A percentile compares a stretch with the other conserved stretches of the same genome.
Evolutionary conservation across 169 alveolate genomes (phyloP).

Genomic region (Babesia divergens): DNA sequence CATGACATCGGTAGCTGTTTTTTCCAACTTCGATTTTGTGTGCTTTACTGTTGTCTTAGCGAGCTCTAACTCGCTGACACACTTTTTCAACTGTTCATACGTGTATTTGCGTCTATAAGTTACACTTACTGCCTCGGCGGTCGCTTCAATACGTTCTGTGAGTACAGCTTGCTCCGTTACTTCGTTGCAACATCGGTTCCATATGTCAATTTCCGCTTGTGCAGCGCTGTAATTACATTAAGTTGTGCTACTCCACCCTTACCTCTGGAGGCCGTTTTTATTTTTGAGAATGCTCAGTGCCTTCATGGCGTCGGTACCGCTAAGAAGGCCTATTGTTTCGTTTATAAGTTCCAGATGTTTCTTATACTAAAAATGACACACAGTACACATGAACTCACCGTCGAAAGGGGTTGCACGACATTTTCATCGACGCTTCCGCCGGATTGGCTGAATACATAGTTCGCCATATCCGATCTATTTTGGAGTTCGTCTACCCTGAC

Average conservation of each 20-base stretch:
- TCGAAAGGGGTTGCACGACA: slow-evolving; percentile 19
- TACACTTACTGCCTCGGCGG: slow-evolving; percentile 14
- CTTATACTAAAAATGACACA: slow-evolving; percentile 11
- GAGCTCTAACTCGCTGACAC: slow-evolving; percentile 31
- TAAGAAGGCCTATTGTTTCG: slow-evolving; percentile 30
- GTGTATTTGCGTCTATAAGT: neutral
- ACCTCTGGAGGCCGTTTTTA: slow-evolving; percentile 35
- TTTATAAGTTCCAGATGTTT: neutral
- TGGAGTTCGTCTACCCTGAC: slow-evolving; percentile 34
- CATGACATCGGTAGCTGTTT: slow-evolving; percentile 13
- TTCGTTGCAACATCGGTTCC: slow-evolving; percentile 39
- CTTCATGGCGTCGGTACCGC: slow-evolving; percentile 37
- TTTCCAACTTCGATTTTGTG: slow-evolving; percentile 46
- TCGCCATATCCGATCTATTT: slow-evolving; percentile 12
- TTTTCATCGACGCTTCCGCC: neutral
- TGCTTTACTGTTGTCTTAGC: neutral
- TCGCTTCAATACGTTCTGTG: slow-evolving; percentile 31
- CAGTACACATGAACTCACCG: neutral
- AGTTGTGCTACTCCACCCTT: neutral
- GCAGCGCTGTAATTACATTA: slow-evolving; percentile 15
- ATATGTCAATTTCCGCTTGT: slow-evolving; percentile 37
- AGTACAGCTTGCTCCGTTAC: slow-evolving; percentile 17
- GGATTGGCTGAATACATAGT: slow-evolving; percentile 4
- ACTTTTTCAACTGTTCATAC: neutral
- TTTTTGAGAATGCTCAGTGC: slow-evolving; percentile 26